phyloP scores from a whole-genome alignment of 495 filamentous ascomycete genomes.

The Chlorociboria aeruginascens region DNA sequence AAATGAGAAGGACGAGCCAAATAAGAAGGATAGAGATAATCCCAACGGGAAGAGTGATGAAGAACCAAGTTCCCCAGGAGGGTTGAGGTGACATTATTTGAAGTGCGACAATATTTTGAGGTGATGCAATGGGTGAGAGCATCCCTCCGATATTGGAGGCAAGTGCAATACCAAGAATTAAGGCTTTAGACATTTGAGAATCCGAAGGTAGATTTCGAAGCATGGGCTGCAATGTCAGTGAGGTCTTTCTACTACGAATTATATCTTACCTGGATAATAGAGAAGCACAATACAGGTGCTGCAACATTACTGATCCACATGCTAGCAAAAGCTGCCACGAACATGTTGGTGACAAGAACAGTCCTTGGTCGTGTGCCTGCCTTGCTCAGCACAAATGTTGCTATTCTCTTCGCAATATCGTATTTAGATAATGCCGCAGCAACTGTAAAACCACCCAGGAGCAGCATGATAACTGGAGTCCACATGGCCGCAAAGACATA shows the following conservation, averaged over 20 bases:
- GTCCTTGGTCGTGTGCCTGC: constrained; percentile 80
- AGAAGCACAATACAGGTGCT: constrained; percentile 95
- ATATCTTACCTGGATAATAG: constrained; percentile 71
- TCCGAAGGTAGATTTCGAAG: constrained; percentile 83
- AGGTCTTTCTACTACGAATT: neutral
- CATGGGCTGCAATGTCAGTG: constrained; percentile 50
- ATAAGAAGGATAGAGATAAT: constrained; percentile 80
- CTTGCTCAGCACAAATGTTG: constrained; percentile 93
- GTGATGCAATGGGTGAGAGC: constrained; percentile 90
- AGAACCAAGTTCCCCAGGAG: constrained; percentile 94
- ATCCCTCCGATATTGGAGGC: constrained; percentile 93
- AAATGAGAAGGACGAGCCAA: constrained; percentile 74
- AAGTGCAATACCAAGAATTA: constrained; percentile 93
- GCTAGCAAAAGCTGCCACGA: constrained; percentile 90
- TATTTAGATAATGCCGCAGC: constrained; percentile 94
- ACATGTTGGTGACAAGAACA: constrained; percentile 93
- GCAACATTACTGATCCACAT: constrained; percentile 99
- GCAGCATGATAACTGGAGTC: constrained; percentile 97
- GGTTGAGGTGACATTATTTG: constrained; percentile 87
- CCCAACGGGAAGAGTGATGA: constrained; percentile 86
- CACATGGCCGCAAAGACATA: constrained; percentile 94
- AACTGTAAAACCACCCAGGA: constrained; percentile 92
- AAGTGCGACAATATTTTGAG: constrained; percentile 93
- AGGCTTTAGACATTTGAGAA: constrained; percentile 84
- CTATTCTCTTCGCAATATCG: constrained; percentile 93